phyloP scores from a whole-genome alignment of 106 monocot species.

The Vanilla planifolia region DNA sequence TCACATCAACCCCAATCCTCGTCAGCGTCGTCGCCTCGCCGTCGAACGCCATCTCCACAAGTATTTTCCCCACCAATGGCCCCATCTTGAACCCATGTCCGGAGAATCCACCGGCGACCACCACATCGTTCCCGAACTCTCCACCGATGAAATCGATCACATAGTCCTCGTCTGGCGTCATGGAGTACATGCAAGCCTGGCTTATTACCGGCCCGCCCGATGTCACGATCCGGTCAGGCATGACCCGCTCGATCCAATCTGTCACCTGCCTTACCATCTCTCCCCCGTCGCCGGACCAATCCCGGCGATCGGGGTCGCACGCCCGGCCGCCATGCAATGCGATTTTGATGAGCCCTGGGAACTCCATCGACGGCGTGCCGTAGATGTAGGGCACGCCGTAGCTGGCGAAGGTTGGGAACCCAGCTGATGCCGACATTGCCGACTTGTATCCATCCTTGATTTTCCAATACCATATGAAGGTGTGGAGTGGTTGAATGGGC shows the following conservation, averaged over 20 bases:
- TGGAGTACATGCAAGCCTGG: slow-evolving; percentile 90
- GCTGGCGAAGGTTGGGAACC: slow-evolving; percentile 83
- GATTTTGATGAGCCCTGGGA: slow-evolving; percentile 85
- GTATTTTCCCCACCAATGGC: slow-evolving; percentile 59
- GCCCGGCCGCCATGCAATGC: slow-evolving; percentile 44
- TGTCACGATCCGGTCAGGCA: slow-evolving; percentile 42
- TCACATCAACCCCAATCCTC: slow-evolving; percentile 36
- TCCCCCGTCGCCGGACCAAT: slow-evolving; percentile 36
- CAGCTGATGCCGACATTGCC: slow-evolving; percentile 25
- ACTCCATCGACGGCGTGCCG: slow-evolving; percentile 81
- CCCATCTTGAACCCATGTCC: slow-evolving; percentile 99
- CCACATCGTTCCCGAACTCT: slow-evolving; percentile 69
- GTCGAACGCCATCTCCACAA: slow-evolving; percentile 48
- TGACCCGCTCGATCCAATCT: slow-evolving; percentile 43
- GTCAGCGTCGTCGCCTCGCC: slow-evolving; percentile 21
- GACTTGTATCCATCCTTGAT: slow-evolving; percentile 25
- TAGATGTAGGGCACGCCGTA: slow-evolving; percentile 65
- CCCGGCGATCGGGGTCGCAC: slow-evolving; percentile 69
- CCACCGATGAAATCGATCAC: slow-evolving; percentile 75
- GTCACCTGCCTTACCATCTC: slow-evolving; percentile 14
- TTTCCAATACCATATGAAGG: slow-evolving; percentile 79
- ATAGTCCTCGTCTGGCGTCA: slow-evolving; percentile 85
- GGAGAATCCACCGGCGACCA: slow-evolving; percentile 84
- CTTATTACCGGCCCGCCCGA: slow-evolving; percentile 36
- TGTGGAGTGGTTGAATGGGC: slow-evolving; percentile 69